These are phyloP conservation scores for Paracorniculantispora psalliotae DNA, from an alignment of 2,329 filamentous ascomycete genomes.

Conservation along the genomic window DNA sequence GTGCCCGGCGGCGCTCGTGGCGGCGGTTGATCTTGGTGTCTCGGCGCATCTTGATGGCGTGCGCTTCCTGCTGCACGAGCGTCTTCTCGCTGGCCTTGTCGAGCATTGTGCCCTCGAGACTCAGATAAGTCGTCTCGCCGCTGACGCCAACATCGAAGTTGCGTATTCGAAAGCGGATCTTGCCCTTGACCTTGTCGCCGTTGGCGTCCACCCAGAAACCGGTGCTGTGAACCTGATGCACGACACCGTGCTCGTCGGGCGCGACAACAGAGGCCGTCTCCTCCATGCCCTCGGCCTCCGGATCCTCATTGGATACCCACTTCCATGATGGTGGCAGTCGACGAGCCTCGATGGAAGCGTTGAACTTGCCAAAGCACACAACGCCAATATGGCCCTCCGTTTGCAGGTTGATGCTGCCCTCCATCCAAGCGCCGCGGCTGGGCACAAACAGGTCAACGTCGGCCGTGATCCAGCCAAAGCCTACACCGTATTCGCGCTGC, in stretches of 20 bases:
- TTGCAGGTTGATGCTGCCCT: slow-evolving; percentile 79
- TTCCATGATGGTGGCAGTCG: slow-evolving; percentile 74
- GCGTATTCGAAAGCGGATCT: slow-evolving; percentile 71
- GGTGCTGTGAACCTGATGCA: slow-evolving; percentile 48
- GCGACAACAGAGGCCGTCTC: slow-evolving; percentile 37
- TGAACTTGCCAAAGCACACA: slow-evolving; percentile 87
- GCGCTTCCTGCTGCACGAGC: slow-evolving; percentile 42
- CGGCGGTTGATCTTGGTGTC: slow-evolving; percentile 30
- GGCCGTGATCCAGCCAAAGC: slow-evolving; percentile 82
- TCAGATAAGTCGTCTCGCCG: slow-evolving; percentile 72
- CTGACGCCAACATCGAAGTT: slow-evolving; percentile 79
- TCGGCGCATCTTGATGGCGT: slow-evolving; percentile 33
- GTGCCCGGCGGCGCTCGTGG: slow-evolving; percentile 33
- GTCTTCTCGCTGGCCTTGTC: slow-evolving; percentile 59
- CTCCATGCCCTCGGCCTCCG: slow-evolving; percentile 37
- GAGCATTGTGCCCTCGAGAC: slow-evolving; percentile 84
- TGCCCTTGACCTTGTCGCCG: slow-evolving; percentile 65
- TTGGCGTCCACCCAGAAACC: slow-evolving; percentile 72
- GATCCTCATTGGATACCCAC: slow-evolving; percentile 60
- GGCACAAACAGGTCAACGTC: slow-evolving; percentile 83
- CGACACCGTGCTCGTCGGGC: slow-evolving; percentile 47
- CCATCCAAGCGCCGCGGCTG: slow-evolving; percentile 64
- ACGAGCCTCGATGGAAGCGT: slow-evolving; percentile 74
- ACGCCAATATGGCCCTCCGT: slow-evolving; percentile 86
- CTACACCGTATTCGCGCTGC: slow-evolving; percentile 78